These are phyloP conservation scores for Talaromyces ruber DNA, from an alignment of 495 filamentous ascomycete genomes.

Conservation along the genomic window DNA sequence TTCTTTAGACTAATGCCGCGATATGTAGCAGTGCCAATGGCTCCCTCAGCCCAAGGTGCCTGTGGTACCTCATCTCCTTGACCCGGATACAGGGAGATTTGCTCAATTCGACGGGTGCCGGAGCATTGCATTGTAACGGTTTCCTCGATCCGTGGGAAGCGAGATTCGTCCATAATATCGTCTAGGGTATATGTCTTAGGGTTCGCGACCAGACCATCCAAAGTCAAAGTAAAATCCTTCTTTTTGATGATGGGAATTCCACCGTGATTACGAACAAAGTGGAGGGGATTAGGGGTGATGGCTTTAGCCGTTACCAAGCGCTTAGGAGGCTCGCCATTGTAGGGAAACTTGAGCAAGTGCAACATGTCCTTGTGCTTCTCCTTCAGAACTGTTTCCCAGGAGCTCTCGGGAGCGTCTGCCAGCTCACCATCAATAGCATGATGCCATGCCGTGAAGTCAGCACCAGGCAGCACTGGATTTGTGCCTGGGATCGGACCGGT, in stretches of 20 bases:
- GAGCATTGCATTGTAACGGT: conserved; percentile 57
- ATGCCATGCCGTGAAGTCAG: conserved; percentile 60
- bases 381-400: conserved; percentile 47
- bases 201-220: conserved; percentile 49
- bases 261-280: conserved; percentile 63
- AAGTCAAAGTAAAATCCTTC: conserved; percentile 37
- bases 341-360: conserved; percentile 61
- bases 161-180: conserved; percentile 46
- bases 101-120: conserved; percentile 60
- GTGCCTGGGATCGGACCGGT: conserved; percentile 49
- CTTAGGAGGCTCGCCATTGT: conserved; percentile 59
- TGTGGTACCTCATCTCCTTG: conserved; percentile 63
- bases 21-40: conserved; percentile 57
- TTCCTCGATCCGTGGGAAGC: conserved; percentile 47
- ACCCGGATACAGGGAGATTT: conserved; percentile 53
- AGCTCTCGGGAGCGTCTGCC: conserved; percentile 37
- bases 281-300: conserved; percentile 50
- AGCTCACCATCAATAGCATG: conserved; percentile 47
- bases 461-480: conserved; percentile 54
- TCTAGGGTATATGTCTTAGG: conserved; percentile 44
- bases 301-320: conserved; percentile 35
- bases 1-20: conserved; percentile 56
- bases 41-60: conserved; percentile 59
- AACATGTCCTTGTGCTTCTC: conserved; percentile 61
- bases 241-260: conserved; percentile 54